Conservation (phyloP, 345 rosid genomes). For the Salix koriyanagi region DNA sequence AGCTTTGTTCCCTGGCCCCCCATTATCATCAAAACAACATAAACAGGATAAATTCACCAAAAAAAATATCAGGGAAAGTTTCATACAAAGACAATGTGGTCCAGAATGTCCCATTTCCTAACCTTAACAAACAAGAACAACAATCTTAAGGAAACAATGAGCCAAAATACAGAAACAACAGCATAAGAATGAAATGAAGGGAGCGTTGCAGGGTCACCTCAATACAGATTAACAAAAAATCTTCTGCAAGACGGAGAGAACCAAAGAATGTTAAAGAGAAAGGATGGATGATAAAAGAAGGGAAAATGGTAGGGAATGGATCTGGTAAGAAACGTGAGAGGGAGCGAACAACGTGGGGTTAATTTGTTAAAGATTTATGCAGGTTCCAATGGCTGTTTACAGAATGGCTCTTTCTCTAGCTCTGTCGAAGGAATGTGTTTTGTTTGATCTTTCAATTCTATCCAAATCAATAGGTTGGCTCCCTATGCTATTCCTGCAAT, state of each 20-base stretch:
- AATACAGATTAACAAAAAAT: not conserved
- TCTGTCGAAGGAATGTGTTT: not conserved
- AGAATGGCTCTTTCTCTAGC: not conserved
- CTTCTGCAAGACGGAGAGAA: not conserved
- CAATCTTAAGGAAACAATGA: not conserved
- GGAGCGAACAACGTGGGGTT: slow-evolving; percentile 7
- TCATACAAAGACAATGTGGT: not conserved
- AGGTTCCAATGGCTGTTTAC: not conserved
- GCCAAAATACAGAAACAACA: not conserved
- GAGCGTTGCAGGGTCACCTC: slow-evolving; percentile 12
- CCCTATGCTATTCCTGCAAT: slow-evolving; percentile 3
- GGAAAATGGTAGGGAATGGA: not conserved
- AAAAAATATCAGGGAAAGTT: not conserved
- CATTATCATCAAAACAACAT: not conserved
- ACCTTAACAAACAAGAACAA: not conserved
- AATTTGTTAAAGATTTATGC: not conserved
- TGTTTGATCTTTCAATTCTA: not conserved
- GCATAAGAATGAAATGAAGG: not conserved
- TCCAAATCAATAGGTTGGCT: not conserved
- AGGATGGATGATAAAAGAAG: too few species aligned
- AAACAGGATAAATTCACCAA: not conserved
- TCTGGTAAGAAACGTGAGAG: slow-evolving; percentile 1
- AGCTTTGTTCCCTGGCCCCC: not conserved
- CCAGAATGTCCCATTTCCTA: not conserved
- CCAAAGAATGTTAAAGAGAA: slow-evolving; percentile 4